Conservation (phyloP, 2,329 filamentous ascomycete genomes). For the Pezicula carpinea region DNA sequence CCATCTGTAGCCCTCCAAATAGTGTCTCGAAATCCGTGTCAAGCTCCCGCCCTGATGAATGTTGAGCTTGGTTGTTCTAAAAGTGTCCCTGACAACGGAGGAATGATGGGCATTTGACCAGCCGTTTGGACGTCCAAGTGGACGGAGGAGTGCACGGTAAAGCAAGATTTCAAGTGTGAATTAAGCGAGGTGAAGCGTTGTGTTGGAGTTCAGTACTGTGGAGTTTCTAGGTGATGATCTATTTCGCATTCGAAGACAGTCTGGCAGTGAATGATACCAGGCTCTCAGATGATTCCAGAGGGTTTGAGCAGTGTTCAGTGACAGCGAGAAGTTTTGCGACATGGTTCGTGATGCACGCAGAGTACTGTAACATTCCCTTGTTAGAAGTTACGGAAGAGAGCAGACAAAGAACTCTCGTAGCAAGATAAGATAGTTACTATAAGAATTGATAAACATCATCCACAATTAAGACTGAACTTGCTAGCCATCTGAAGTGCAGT, state of each 20-base stretch:
- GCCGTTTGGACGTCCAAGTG: conserved; percentile 15
- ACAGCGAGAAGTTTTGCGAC: conserved; percentile 26
- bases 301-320: conserved; percentile 24
- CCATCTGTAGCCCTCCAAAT: conserved; percentile 18
- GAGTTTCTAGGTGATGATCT: conserved; percentile 11
- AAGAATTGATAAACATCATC: conserved; percentile 29
- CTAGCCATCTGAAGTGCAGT: conserved; percentile 23
- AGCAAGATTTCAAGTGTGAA: conserved; percentile 31
- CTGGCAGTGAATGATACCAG: conserved; percentile 28
- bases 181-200: conserved; percentile 30
- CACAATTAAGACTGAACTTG: conserved; percentile 25
- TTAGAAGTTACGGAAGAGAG: not conserved
- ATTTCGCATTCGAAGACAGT: conserved; percentile 25
- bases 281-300: conserved; percentile 26
- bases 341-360: conserved; percentile 27
- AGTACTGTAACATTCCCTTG: conserved; percentile 18
- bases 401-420: conserved; percentile 7
- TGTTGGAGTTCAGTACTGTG: conserved; percentile 17
- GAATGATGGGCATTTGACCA: not conserved
- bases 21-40: not conserved
- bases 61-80: conserved; percentile 23
- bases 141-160: conserved; percentile 31
- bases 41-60: not conserved
- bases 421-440: too few species aligned
- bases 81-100: conserved; percentile 21